Evolutionary conservation across 768 basidiomycete genomes (phyloP).

Genomic region (Lactifluus echinatus): DNA sequence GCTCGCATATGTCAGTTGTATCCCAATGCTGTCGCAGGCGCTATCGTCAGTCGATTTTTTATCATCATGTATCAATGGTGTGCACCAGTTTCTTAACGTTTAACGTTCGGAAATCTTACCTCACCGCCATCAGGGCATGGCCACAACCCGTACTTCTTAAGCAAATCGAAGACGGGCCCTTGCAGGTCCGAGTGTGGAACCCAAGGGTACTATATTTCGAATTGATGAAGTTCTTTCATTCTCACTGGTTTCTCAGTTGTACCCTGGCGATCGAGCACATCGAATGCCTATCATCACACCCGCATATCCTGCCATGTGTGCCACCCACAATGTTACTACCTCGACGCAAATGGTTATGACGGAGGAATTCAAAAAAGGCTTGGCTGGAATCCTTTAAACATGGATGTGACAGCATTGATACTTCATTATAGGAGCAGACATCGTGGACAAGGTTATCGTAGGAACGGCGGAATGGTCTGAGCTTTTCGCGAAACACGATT

Average conservation of each 20-base stretch:
- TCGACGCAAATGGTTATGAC: slow-evolving; percentile 96
- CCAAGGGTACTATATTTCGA: slow-evolving; percentile 54
- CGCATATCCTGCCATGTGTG: slow-evolving; percentile 98
- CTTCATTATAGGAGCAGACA: slow-evolving; percentile 66
- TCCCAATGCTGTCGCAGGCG: slow-evolving; percentile 88
- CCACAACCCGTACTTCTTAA: slow-evolving; percentile 96
- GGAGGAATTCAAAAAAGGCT: slow-evolving; percentile 90
- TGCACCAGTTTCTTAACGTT: slow-evolving; percentile 23
- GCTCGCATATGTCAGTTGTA: slow-evolving; percentile 98
- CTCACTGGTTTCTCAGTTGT: slow-evolving; percentile 43
- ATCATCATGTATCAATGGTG: slow-evolving; percentile 98
- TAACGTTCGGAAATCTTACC: not conserved
- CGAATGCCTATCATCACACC: slow-evolving; percentile 99
- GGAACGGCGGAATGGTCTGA: slow-evolving; percentile 83
- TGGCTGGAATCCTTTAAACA: not conserved
- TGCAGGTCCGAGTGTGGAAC: slow-evolving; percentile 96
- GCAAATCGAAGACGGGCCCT: slow-evolving; percentile 90
- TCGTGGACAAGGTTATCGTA: slow-evolving; percentile 87
- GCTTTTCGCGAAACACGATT: slow-evolving; percentile 91
- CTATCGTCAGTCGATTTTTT: slow-evolving; percentile 96
- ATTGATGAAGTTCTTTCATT: not conserved
- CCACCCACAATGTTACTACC: slow-evolving; percentile 94
- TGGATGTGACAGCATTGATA: slow-evolving; percentile 15
- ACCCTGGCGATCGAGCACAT: slow-evolving; percentile 88
- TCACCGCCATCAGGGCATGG: slow-evolving; percentile 67